Evolutionary conservation across 345 rosid genomes (phyloP), one percentile per base, ranked within the genome.

Genomic region (Corchorus capsularis): DNA sequence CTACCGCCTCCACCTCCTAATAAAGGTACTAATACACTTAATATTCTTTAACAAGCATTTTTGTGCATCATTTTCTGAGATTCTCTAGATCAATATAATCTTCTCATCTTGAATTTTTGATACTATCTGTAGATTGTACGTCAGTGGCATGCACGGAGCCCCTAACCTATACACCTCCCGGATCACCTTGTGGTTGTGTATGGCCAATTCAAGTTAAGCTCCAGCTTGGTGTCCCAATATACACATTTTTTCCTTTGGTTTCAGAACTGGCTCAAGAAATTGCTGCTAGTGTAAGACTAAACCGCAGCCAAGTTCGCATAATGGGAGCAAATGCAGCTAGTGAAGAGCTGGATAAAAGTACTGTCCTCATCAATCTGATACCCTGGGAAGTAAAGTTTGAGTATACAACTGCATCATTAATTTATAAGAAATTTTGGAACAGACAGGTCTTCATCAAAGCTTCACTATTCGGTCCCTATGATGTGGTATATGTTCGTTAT

Each of bases 1-100:
- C 79, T 90, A 13, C 94, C 91, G 19, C 90, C 94, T 73, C 91
- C 94, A 14, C 94, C 94, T 75, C 92, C 91, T 70, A 87, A 85
- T 57, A 86, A 71, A 81, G 89, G 94, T 88, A 77, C 41, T 47
- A 47, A 13, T 56, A 50, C 12, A 27, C 16, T 41, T 47, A 43
- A 7, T 19, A 10, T 69, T 82, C 10, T 17, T 50, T 52, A 62
- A 59, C 17, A 56, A 35, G 62, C 14, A 8, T 13, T 32, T 39
- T 20, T 8, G 2, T 57, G 2, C 9, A 4, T 8, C 12, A 22
- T 56, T 49, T 49, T 65, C 5, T 13, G 37, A 49, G 15, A 46
- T 76, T 78, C 66, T 15, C 13, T 19, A 13, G 20, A 74, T 27
- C 15, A n/a, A 32, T 54, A 6, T 54, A 6, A 75, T 57, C 41